Evolutionary conservation across 768 basidiomycete species (phyloP), one percentile per base, ranked within the genome.

Genomic region (Inosperma sp.): DNA sequence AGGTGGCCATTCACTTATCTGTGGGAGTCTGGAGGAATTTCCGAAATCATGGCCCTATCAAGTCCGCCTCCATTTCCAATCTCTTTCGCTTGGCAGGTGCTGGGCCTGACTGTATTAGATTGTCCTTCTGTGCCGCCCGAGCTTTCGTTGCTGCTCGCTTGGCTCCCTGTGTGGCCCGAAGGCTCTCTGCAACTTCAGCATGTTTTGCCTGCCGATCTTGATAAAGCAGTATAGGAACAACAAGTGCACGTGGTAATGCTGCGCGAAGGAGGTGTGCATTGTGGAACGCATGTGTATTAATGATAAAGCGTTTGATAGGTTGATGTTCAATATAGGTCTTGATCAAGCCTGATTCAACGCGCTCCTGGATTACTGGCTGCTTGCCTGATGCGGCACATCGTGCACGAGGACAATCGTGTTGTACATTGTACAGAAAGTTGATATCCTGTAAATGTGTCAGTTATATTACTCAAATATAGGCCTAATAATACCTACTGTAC

Each of bases 391-490:
- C 37, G 2, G 39, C 58, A 48, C 61, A 62, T 27, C 48, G 33
- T 25, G 56, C 54, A 9, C 37, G 23, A 19, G 36, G 52, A 43
- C 62, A 63, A 41, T 63, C 55, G 22, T 63, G 62, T 40, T 63
- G 62, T 12, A 53, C 57, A 54, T 64, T 64, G 40, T 53, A 60
- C 8, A 46, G 7, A 23, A 60, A 62, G 14, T 54, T 34, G 8
- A 59, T 54, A 27, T 26, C 53, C 59, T 61, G 41, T 22, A 51
- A 13, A 31, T n/a, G 16, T 30, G 8, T 1, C 42, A 42, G 21
- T 27, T 6, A 49, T 23, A 41, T 41, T 33, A n/a, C 21, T 27
- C 6, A 46, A 14, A 25, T 25, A 10, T 16, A 25, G 33, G 27
- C n/a, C 43, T 47, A 9, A 22, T 26, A 42, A 46, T 26, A 53